Evolutionary conservation across 768 basidiomycete species (phyloP).

Genomic region (Pleurotus tuber-regium): DNA sequence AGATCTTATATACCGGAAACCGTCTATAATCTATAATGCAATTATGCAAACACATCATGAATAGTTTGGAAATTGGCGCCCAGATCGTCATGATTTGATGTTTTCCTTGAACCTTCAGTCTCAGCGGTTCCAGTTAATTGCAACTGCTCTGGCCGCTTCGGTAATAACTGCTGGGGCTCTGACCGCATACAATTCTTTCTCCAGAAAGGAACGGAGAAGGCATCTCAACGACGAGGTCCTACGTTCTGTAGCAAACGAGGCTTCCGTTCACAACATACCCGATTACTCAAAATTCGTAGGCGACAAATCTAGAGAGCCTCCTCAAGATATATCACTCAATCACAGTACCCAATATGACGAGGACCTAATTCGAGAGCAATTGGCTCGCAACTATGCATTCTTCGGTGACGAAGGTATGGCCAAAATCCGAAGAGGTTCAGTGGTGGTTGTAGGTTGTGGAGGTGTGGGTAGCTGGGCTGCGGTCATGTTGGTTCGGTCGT

Average conservation of each 20-base stretch:
- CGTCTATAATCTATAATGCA: too few species aligned
- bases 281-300: not conserved
- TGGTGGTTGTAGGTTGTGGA: constrained; percentile 92
- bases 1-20: too few species aligned
- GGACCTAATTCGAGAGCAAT: constrained; percentile 80
- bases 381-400: constrained; percentile 93
- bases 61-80: not conserved
- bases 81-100: constrained; percentile 20
- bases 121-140: constrained; percentile 63
- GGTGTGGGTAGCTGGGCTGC: constrained; percentile 97
- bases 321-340: not conserved
- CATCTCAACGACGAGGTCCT: constrained; percentile 57
- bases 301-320: not conserved
- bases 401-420: constrained; percentile 88
- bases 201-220: constrained; percentile 44
- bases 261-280: constrained; percentile 11
- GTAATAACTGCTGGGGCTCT: constrained; percentile 56
- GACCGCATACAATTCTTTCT: constrained; percentile 54
- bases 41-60: not conserved
- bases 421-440: constrained; percentile 67
- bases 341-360: constrained; percentile 55
- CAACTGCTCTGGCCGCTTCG: constrained; percentile 65
- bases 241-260: constrained; percentile 42
- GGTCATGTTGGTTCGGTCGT: constrained; percentile 91
- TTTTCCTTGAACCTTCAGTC: constrained; percentile 38